Evolutionary conservation across 306 rosid genomes (phyloP), one percentile per base, ranked within the genome.

Genomic region (Quercus wislizeni): DNA sequence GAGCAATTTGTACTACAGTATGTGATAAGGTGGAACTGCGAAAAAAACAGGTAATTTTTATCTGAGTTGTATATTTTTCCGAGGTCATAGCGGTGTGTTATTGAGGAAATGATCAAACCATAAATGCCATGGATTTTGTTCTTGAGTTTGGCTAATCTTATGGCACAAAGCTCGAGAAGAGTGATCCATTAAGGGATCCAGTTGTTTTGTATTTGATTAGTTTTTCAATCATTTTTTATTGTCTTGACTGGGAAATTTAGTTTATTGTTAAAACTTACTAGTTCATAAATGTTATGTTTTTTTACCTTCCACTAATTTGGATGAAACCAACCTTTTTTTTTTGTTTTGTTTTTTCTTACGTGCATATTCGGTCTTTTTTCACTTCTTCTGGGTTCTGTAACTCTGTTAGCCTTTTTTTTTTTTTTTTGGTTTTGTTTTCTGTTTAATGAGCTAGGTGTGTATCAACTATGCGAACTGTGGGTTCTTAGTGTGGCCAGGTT

Each of bases 51-150:
- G 90, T 87, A 80, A 25, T 76, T 87, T 89, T 88, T 74, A 77
- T 86, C 56, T 17, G 92, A 93, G 94, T 79, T 95, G 98, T 95
- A 93, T 86, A 95, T 90, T 85, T 88, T 84, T 81, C 84, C 76
- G 84, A 79, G 89, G 92, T 88, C 84, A 77, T 89, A 89, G 94
- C 81, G 75, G 81, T 86, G 95, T 84, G 90, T 86, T 91, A 78
- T 81, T 81, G 90, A 83, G 94, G 89, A 83, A 83, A 80, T 86
- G 76, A 38, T 72, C 21, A 76, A 88, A 87, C 89, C 93, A 84
- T 85, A 79, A 89, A 79, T 35, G 87, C 89, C 86, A 80, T 80
- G 92, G 92, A 90, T 87, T 91, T 95, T 91, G 92, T 81, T 87
- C 85, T 79, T 71, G 56, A 20, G 67, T 73, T 55, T 82, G 92